These are phyloP conservation scores for Typha latifolia DNA, from an alignment of 176 grass and related monocot species.

Conservation along the genomic window DNA sequence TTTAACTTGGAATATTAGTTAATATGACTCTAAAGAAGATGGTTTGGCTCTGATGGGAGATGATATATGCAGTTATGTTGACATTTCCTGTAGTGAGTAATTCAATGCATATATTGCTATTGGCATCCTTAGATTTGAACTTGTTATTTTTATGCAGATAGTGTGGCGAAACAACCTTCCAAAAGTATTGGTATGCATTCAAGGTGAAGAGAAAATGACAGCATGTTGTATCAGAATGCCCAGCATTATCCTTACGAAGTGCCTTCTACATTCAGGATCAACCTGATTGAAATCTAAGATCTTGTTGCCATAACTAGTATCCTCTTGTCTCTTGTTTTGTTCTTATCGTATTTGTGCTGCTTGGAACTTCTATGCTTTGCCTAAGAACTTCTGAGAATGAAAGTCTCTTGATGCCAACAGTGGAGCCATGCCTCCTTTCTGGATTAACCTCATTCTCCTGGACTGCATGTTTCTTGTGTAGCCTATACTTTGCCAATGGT, in stretches of 20 bases:
- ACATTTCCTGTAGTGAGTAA: not conserved
- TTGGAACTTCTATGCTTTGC: too few species aligned
- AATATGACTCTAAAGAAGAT: slow-evolving; percentile 14
- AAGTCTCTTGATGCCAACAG: too few species aligned
- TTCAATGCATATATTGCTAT: not conserved
- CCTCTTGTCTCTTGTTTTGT: not conserved
- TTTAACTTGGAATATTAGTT: slow-evolving; percentile 6
- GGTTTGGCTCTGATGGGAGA: slow-evolving; percentile 13
- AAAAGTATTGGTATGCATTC: not conserved
- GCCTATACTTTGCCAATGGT: too few species aligned
- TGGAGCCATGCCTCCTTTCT: too few species aligned
- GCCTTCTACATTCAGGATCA: not conserved
- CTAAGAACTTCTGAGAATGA: too few species aligned
- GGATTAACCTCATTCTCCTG: too few species aligned
- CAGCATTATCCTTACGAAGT: not conserved
- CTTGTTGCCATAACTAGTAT: not conserved
- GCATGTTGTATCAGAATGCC: not conserved
- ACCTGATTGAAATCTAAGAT: not conserved
- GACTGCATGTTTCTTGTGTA: too few species aligned
- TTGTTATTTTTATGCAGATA: not conserved
- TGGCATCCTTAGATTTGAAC: not conserved
- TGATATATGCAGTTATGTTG: slow-evolving; percentile 5
- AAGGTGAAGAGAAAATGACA: not conserved
- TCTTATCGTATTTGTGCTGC: not conserved
- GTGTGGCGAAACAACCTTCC: not conserved